A percentile compares a stretch with the other conserved stretches of the same genome.
These are phyloP conservation scores for Cyclostephanos invisitatus DNA, from an alignment of 108 stramenopile genomes.

Conservation along the genomic window DNA sequence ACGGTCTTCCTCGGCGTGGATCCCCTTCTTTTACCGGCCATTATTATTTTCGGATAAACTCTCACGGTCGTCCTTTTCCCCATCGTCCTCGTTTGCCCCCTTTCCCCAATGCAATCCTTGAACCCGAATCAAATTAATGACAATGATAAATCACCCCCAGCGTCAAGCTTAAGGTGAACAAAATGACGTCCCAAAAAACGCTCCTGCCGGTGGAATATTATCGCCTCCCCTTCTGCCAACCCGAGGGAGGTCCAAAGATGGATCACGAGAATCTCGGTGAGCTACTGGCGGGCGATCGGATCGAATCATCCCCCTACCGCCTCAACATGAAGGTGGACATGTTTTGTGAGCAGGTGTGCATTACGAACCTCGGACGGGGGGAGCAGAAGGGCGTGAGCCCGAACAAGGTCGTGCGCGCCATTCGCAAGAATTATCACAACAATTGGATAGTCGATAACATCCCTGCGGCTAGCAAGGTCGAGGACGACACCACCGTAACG, in stretches of 20 bases:
- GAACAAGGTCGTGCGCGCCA: conserved; percentile 86
- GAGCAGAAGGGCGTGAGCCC: conserved; percentile 67
- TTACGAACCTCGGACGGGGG: conserved; percentile 69
- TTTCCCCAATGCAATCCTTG: not conserved
- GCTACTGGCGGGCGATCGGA: conserved; percentile 95
- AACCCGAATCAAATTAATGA: not conserved
- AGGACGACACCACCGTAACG: conserved; percentile 68
- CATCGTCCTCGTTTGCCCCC: conserved; percentile 2
- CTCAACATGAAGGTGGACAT: conserved; percentile 95
- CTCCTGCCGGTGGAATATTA: conserved; percentile 97
- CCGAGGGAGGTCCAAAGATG: conserved; percentile 76
- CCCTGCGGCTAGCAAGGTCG: conserved; percentile 82
- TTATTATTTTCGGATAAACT: not conserved
- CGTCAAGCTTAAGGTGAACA: conserved; percentile 90
- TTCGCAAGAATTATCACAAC: conserved; percentile 93
- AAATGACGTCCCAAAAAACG: conserved; percentile 87
- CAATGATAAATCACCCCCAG: conserved; percentile 35
- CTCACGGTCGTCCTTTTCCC: not conserved
- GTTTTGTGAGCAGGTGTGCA: conserved; percentile 93
- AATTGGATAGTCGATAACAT: conserved; percentile 99
- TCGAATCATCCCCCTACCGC: conserved; percentile 95
- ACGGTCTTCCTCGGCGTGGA: not conserved
- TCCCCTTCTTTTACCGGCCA: not conserved
- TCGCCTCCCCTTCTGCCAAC: conserved; percentile 92
- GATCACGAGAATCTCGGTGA: conserved; percentile 98